Conservation (phyloP, 257 asterid genomes). For the Penstemon barbatus region DNA sequence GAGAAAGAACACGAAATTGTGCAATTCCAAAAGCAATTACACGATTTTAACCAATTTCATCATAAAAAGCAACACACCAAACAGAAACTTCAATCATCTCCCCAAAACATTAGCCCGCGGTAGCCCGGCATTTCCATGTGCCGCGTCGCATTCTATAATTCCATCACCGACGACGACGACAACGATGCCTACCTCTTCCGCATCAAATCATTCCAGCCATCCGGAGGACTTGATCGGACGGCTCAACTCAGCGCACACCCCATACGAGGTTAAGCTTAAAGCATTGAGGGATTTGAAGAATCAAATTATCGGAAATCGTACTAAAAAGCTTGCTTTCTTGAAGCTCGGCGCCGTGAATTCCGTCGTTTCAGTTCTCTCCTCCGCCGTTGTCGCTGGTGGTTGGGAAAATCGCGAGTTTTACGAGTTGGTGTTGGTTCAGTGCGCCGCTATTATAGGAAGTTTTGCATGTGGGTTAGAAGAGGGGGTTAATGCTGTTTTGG, state of each 20-base stretch:
- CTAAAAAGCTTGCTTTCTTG: constrained; percentile 70
- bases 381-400: constrained; percentile 36
- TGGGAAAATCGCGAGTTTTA: constrained; percentile 40
- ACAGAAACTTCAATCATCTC: constrained; percentile 17
- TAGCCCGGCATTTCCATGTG: constrained; percentile 31
- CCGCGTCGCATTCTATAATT: constrained; percentile 28
- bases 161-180: background rate
- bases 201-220: constrained; percentile 49
- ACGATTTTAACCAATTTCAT: background rate
- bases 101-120: constrained; percentile 24
- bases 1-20: too few species aligned
- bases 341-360: constrained; percentile 86
- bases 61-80: background rate
- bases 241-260: constrained; percentile 44
- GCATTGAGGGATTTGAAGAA: constrained; percentile 82
- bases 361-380: constrained; percentile 59
- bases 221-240: constrained; percentile 71
- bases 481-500: constrained; percentile 85
- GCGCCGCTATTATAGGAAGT: constrained; percentile 85
- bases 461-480: constrained; percentile 86
- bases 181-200: constrained; percentile 65
- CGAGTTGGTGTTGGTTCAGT: constrained; percentile 59
- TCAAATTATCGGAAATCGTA: constrained; percentile 89
- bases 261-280: constrained; percentile 58
- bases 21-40: background rate